These are phyloP conservation scores for Rhynchosporium secalis DNA, from an alignment of 2,329 filamentous ascomycete species.

Conservation along the genomic window DNA sequence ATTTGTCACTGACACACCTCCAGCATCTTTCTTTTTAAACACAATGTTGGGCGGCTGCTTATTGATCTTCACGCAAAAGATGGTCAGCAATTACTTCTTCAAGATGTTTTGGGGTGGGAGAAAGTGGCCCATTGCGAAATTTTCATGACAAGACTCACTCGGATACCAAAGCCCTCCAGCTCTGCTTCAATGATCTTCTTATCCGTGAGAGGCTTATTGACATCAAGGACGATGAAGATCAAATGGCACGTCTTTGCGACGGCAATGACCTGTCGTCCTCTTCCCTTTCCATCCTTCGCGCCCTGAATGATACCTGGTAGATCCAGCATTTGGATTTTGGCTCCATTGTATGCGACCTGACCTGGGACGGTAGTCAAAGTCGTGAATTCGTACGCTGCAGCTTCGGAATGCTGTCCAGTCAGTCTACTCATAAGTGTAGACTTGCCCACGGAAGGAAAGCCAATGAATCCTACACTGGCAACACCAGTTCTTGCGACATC, in stretches of 20 bases:
- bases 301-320: constrained; percentile 98
- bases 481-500: constrained; percentile 98
- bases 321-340: constrained; percentile 97
- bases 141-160: constrained; percentile 39
- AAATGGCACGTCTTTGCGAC: constrained; percentile 98
- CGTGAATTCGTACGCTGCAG: constrained; percentile 96
- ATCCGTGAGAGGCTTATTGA: constrained; percentile 97
- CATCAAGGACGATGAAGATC: constrained; percentile 97
- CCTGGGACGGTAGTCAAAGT: constrained; percentile 96
- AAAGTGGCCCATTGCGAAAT: no score
- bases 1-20: constrained; percentile 92
- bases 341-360: constrained; percentile 94
- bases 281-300: constrained; percentile 95
- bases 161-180: constrained; percentile 94
- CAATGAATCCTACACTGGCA: constrained; percentile 95
- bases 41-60: constrained; percentile 96
- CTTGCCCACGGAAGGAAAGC: constrained; percentile 97
- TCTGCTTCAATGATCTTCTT: constrained; percentile 95
- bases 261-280: constrained; percentile 97
- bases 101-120: no score
- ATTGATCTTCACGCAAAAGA: constrained; percentile 61
- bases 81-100: no score
- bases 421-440: constrained; percentile 94
- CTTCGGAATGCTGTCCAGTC: constrained; percentile 96
- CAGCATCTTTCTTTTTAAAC: constrained; percentile 99